Base-by-base conservation (phyloP, 805 yeast genomes). In the Lipomyces chichibuensis region DNA sequence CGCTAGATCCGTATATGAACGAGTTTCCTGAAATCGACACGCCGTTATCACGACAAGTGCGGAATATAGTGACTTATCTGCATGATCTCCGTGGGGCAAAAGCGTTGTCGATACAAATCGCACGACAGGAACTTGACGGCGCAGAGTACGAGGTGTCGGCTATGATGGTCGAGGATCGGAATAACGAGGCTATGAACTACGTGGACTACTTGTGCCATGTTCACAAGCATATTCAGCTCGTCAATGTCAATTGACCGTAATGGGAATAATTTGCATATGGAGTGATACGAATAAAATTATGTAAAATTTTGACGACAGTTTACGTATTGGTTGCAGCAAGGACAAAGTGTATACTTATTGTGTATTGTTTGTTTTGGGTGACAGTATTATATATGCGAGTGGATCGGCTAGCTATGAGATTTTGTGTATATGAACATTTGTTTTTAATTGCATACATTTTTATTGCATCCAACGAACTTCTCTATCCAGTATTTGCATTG, bases 1-100 rank as follows among this genome's bases (percentile, higher is more conserved):
- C 84, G 20, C 76, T 89, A 9, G 83, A 84, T 63, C 81, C 89
- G 1, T 74, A 78, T 39, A 69, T 82, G 52, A 85, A 87, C 70
- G 86, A 85, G 67, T 78, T 95, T 52, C 98, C 98, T 0, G 84
- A 79, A 20, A 77, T 90, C 17, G 88, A 87, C 2, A 89, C 95
- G 0, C 86, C 82, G 37, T 85, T 93, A 56, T 90, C 92, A 11
- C 73, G 73, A 49, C 92, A 91, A 75, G 88, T 90, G 0, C 81
- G 90, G 11, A 86, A 85, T 64, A 78, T 93, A 65, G 80, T 92
- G 37, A 74, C 76, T n/a, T 84, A 83, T 74, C 86, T 88, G 72
- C 84, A 80, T n/a, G 74, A 75, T 32, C 79, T 77, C 43, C 72
- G 80, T 20, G 80, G 80, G 11, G 69, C 77, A 2, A 80, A 79